Evolutionary conservation across 1,139 yeast species (phyloP).

Genomic region (Lodderomyces jiufengensis): DNA sequence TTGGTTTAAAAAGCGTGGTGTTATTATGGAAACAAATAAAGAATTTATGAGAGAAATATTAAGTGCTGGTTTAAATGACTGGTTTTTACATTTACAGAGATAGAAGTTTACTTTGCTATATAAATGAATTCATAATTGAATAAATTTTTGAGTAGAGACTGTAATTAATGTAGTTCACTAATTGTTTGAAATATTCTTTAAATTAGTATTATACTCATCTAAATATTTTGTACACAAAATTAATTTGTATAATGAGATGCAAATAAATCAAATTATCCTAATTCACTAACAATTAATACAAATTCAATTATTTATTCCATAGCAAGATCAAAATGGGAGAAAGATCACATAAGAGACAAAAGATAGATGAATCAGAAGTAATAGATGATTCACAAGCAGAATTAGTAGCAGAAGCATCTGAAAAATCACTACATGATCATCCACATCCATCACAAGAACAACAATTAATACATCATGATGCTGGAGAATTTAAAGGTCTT

Average conservation of each 20-base stretch:
- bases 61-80: slow-evolving; percentile 10
- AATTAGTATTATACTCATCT: too few species aligned
- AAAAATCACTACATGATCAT: slow-evolving; percentile 35
- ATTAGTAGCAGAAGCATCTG: slow-evolving; percentile 38
- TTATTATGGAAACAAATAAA: slow-evolving; percentile 6
- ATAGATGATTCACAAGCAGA: slow-evolving; percentile 19
- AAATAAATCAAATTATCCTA: too few species aligned
- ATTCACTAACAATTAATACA: too few species aligned
- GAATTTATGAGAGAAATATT: slow-evolving; percentile 8
- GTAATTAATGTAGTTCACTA: too few species aligned
- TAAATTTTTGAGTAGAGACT: too few species aligned
- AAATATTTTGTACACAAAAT: too few species aligned
- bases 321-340: slow-evolving; percentile 11
- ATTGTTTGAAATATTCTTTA: too few species aligned
- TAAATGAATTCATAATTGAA: too few species aligned
- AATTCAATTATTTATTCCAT: too few species aligned
- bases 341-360: slow-evolving; percentile 19
- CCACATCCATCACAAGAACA: slow-evolving; percentile 26
- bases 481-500: slow-evolving; percentile 55
- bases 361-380: slow-evolving; percentile 5
- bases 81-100: slow-evolving; percentile 8
- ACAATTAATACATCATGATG: slow-evolving; percentile 33
- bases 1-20: slow-evolving; percentile 4
- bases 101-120: neutral
- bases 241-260: too few species aligned